phyloP scores from a whole-genome alignment of 2,329 filamentous ascomycete species.

The Magnaporthiopsis poae region DNA sequence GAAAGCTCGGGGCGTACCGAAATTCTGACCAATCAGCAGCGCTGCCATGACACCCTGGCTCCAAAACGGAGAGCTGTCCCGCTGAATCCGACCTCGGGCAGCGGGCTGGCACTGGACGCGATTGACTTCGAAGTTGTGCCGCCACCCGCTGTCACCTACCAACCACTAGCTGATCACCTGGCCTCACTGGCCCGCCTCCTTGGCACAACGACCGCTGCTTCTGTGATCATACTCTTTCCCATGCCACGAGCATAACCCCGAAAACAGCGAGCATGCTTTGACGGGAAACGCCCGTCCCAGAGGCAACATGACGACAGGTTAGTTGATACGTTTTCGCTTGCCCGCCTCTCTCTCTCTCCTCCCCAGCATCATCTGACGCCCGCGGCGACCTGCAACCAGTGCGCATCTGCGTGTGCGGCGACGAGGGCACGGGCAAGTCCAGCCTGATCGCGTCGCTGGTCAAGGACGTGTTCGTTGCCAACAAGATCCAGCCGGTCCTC shows the following conservation, averaged over 20 bases:
- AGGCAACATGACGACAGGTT: slow-evolving; percentile 7
- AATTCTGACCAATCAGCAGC: not conserved
- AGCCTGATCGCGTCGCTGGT: slow-evolving; percentile 90
- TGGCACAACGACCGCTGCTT: not conserved
- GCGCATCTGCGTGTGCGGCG: slow-evolving; percentile 90
- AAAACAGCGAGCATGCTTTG: slow-evolving; percentile 1
- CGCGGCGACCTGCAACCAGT: slow-evolving; percentile 40
- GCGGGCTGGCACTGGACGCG: not conserved
- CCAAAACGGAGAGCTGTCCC: not conserved
- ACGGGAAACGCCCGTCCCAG: not conserved
- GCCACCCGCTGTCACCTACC: not conserved
- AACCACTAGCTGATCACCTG: not conserved
- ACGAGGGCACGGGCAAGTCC: slow-evolving; percentile 90
- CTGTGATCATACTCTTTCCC: not conserved
- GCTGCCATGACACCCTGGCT: not conserved
- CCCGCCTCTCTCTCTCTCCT: not conserved
- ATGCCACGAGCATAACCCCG: not conserved
- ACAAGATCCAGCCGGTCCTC: slow-evolving; percentile 88
- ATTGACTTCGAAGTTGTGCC: not conserved
- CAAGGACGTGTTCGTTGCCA: slow-evolving; percentile 91
- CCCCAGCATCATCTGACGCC: not conserved
- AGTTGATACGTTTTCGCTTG: not conserved
- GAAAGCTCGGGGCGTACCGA: not conserved
- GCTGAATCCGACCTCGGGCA: not conserved
- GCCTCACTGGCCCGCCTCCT: not conserved